phyloP scores from a whole-genome alignment of 371 early-diverging fungal species.

The Apophysomyces ossiformis region DNA sequence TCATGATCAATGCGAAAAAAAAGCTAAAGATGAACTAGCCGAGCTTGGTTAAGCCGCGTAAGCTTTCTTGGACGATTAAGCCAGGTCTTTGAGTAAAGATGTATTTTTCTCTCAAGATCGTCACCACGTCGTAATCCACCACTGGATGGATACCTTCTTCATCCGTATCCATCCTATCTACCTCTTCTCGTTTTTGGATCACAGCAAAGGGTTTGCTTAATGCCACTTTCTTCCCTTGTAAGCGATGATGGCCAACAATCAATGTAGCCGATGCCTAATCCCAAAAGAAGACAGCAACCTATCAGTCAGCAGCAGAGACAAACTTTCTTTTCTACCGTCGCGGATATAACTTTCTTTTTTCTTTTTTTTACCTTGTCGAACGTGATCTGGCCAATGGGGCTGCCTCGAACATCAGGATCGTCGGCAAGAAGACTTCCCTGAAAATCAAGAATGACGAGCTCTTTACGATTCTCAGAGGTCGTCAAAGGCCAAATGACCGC shows the following conservation, averaged over 20 bases:
- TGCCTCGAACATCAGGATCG: slow-evolving; percentile 25
- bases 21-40: slow-evolving; percentile 1
- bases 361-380: slow-evolving; percentile 28
- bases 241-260: slow-evolving; percentile 49
- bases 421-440: slow-evolving; percentile 55
- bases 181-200: slow-evolving; percentile 35
- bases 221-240: slow-evolving; percentile 28
- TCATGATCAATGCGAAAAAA: too few relatives aligned
- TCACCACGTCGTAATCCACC: slow-evolving; percentile 47
- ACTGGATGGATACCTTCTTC: slow-evolving; percentile 9
- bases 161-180: slow-evolving; percentile 31
- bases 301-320: background rate
- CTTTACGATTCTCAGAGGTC: slow-evolving; percentile 20
- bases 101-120: slow-evolving; percentile 57
- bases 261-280: slow-evolving; percentile 49
- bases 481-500: slow-evolving; percentile 32
- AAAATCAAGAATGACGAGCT: slow-evolving; percentile 52
- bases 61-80: slow-evolving; percentile 42
- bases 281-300: background rate
- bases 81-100: slow-evolving; percentile 55
- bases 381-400: slow-evolving; percentile 47
- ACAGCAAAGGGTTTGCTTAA: slow-evolving; percentile 57
- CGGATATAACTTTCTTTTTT: too few relatives aligned
- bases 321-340: too few relatives aligned
- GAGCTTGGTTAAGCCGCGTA: slow-evolving; percentile 31